Evolutionary conservation across 305 asterid species (phyloP).

Genomic region (Fraxinus nigra): DNA sequence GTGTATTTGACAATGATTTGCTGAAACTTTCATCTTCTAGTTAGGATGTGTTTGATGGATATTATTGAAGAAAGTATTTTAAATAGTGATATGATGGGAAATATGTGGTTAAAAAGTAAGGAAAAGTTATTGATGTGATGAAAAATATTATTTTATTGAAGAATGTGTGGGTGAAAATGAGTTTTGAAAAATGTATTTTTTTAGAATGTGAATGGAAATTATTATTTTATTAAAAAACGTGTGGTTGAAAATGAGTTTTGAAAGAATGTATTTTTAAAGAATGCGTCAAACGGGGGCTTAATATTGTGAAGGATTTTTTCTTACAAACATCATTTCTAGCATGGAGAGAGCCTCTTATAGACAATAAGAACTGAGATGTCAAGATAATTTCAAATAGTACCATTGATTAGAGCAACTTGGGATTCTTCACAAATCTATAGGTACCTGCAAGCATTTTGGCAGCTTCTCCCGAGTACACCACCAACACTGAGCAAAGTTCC

Average conservation of each 20-base stretch:
- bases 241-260: too few relatives aligned
- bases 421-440: slow-evolving; percentile 14
- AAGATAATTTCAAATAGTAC: not conserved
- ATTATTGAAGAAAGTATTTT: too few relatives aligned
- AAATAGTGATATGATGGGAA: too few relatives aligned
- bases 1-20: not conserved
- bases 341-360: not conserved
- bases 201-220: too few relatives aligned
- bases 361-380: not conserved
- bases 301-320: not conserved
- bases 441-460: slow-evolving; percentile 87
- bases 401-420: not conserved
- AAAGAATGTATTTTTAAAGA: too few relatives aligned
- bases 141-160: too few relatives aligned
- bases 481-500: slow-evolving; percentile 96
- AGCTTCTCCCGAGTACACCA: slow-evolving; percentile 83
- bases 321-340: not conserved
- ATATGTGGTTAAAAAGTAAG: too few relatives aligned
- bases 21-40: not conserved
- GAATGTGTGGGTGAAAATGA: too few relatives aligned
- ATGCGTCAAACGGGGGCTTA: not conserved
- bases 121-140: too few relatives aligned
- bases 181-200: too few relatives aligned
- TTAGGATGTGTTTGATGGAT: too few relatives aligned
- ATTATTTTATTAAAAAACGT: too few relatives aligned